Conservation (phyloP, 2,329 filamentous ascomycete genomes). For the Magnaporthiopsis poae region DNA sequence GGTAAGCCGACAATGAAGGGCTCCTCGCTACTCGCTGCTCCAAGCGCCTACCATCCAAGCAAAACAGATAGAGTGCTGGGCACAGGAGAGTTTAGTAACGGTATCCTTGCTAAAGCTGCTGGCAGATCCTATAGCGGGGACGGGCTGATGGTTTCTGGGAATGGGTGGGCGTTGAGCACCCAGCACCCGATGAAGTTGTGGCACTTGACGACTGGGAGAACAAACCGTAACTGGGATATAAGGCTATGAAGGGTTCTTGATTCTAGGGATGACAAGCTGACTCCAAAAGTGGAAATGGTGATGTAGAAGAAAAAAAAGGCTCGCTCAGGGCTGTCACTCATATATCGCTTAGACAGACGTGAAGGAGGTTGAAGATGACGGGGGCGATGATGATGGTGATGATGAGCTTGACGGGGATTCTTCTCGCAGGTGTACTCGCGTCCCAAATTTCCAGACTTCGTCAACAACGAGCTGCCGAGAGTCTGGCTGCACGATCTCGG, state of each 20-base stretch:
- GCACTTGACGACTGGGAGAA: neutral
- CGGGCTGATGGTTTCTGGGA: neutral
- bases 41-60: neutral
- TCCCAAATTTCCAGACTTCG: constrained; percentile 72
- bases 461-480: constrained; percentile 51
- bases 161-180: neutral
- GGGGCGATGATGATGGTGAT: neutral
- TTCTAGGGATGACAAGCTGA: neutral
- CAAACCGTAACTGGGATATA: neutral
- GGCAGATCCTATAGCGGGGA: neutral
- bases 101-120: too few relatives aligned
- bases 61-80: neutral
- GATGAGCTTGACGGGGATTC: neutral
- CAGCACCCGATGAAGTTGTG: neutral
- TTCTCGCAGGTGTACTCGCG: constrained; percentile 28
- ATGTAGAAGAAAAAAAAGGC: neutral
- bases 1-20: too few relatives aligned
- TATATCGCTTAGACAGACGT: neutral
- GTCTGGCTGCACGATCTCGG: constrained; percentile 31
- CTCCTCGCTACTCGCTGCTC: too few relatives aligned
- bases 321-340: neutral
- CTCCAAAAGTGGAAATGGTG: neutral
- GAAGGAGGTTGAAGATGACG: neutral
- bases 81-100: too few relatives aligned
- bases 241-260: neutral